phyloP scores from a whole-genome alignment of 805 yeast species.

The Candida pseudoglaebosa region DNA sequence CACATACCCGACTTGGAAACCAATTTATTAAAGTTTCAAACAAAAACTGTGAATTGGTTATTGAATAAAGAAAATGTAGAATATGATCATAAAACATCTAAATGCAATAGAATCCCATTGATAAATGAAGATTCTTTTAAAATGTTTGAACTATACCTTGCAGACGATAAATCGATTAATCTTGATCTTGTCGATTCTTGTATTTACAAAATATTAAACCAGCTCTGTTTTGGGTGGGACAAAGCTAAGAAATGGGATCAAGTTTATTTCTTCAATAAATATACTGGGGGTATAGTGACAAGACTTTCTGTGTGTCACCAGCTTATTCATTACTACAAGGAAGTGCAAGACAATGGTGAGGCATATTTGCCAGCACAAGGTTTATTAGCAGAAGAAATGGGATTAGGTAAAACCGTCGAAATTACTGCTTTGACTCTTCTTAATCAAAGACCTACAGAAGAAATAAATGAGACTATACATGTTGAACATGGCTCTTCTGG shows the following conservation, averaged over 20 bases:
- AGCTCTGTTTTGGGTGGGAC: conserved; percentile 53
- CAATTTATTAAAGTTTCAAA: conserved; percentile 47
- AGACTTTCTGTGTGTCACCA: conserved; percentile 24
- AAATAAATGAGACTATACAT: conserved; percentile 27
- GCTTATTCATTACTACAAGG: conserved; percentile 21
- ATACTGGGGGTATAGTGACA: conserved; percentile 45
- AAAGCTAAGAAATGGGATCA: conserved; percentile 11
- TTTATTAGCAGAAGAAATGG: conserved; percentile 92
- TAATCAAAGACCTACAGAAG: conserved; percentile 49
- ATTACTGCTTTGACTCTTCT: conserved; percentile 59
- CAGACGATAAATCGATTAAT: background rate
- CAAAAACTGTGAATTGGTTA: conserved; percentile 55
- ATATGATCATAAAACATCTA: conserved; percentile 23
- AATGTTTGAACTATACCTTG: conserved; percentile 6
- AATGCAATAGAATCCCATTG: conserved; percentile 18
- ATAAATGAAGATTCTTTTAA: conserved; percentile 9
- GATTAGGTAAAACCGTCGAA: conserved; percentile 92
- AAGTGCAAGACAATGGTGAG: conserved; percentile 19
- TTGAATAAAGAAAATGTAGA: conserved; percentile 45
- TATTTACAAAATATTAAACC: conserved; percentile 32
- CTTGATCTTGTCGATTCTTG: conserved; percentile 14
- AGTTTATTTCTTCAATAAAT: conserved; percentile 46
- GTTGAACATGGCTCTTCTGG: conserved; percentile 31
- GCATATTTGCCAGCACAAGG: conserved; percentile 52
- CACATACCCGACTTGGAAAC: conserved; percentile 44